Conservation (phyloP, 2,329 filamentous ascomycete species). For the Hypomyces perniciosus region DNA sequence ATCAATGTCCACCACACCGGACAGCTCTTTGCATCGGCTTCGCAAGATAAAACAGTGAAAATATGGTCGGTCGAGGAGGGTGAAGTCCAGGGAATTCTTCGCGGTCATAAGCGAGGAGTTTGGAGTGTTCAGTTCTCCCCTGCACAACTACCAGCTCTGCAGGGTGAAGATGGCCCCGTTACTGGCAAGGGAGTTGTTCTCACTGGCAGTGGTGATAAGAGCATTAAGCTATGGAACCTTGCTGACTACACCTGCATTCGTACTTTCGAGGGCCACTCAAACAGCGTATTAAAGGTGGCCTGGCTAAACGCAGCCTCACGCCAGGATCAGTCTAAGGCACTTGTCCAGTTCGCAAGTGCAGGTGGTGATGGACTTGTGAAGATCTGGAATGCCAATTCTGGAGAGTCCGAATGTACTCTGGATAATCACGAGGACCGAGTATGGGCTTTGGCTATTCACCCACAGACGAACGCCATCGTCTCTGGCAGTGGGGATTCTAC, state of each 20-base stretch:
- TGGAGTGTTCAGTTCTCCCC: conserved; percentile 94
- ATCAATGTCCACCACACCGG: conserved; percentile 71
- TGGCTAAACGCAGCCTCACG: conserved; percentile 63
- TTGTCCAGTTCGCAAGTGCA: conserved; percentile 73
- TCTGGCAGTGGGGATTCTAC: conserved; percentile 91
- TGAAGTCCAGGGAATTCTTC: conserved; percentile 82
- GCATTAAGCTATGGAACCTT: conserved; percentile 89
- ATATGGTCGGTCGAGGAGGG: conserved; percentile 91
- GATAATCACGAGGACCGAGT: conserved; percentile 97
- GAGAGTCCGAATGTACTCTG: conserved; percentile 80
- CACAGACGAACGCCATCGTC: conserved; percentile 65
- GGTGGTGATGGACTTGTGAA: conserved; percentile 94
- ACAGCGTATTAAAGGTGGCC: conserved; percentile 87
- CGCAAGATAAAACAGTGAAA: conserved; percentile 94
- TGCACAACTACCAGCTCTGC: conserved; percentile 64
- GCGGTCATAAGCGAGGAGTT: conserved; percentile 89
- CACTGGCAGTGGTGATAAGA: conserved; percentile 94
- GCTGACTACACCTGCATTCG: conserved; percentile 86
- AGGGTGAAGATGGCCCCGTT: conserved; percentile 64
- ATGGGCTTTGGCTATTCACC: conserved; percentile 77
- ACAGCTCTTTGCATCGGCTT: conserved; percentile 88
- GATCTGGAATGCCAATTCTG: conserved; percentile 83
- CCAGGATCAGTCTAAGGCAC: conserved; percentile 49
- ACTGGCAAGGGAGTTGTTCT: conserved; percentile 76
- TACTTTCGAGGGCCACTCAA: conserved; percentile 93